Conservation (phyloP, 1,139 yeast genomes). For the Candida smagusa region DNA sequence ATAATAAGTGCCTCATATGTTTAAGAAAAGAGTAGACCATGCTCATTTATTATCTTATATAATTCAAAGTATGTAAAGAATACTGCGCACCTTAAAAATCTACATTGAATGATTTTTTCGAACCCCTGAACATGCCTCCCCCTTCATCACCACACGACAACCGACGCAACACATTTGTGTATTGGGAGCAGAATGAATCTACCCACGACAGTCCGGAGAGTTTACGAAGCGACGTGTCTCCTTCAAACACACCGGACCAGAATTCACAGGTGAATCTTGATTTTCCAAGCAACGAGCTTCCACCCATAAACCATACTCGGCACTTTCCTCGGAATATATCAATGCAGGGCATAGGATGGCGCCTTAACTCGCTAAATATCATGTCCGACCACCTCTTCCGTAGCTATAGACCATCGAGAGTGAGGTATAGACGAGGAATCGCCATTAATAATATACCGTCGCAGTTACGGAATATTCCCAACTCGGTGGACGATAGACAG, state of each 20-base stretch:
- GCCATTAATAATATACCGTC: slow-evolving; percentile 7
- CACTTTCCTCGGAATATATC: slow-evolving; percentile 5
- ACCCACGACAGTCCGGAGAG: background rate
- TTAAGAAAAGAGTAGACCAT: too few relatives aligned
- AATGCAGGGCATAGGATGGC: slow-evolving; percentile 10
- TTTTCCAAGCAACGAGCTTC: slow-evolving; percentile 6
- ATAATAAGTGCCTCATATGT: too few relatives aligned
- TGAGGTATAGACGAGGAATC: background rate
- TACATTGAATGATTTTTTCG: too few relatives aligned
- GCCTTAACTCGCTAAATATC: slow-evolving; percentile 13
- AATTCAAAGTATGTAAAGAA: too few relatives aligned
- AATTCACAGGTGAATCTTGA: slow-evolving; percentile 1
- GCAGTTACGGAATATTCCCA: slow-evolving; percentile 7
- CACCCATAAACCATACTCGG: slow-evolving; percentile 5
- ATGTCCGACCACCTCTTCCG: slow-evolving; percentile 14
- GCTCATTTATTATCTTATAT: too few relatives aligned
- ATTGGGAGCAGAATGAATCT: too few relatives aligned
- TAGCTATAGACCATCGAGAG: slow-evolving; percentile 2
- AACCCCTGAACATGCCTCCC: too few relatives aligned
- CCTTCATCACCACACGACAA: too few relatives aligned
- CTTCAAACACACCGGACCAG: background rate
- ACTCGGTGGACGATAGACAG: background rate
- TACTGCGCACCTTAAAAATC: too few relatives aligned
- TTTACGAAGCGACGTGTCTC: background rate
- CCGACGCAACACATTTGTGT: too few relatives aligned